phyloP scores from a whole-genome alignment of 805 yeast species.

The Candida easanensis region DNA sequence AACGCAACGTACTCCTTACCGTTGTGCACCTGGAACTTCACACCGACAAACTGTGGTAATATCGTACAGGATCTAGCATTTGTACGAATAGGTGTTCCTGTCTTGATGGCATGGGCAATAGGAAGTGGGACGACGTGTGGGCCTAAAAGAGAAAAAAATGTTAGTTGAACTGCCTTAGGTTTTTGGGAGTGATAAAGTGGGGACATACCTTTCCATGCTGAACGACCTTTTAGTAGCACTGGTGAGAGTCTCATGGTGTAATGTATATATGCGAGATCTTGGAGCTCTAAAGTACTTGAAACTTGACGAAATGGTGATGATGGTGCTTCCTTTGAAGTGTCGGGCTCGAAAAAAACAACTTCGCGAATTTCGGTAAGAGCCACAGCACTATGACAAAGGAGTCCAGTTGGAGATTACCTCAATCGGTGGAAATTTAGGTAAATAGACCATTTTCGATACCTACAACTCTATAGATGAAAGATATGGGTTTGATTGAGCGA shows the following conservation, averaged over 20 bases:
- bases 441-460: no score
- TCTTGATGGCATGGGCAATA: conserved; percentile 76
- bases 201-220: conserved; percentile 55
- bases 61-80: conserved; percentile 94
- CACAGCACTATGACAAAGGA: no score
- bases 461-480: no score
- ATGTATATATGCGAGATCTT: background rate
- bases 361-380: no score
- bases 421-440: no score
- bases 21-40: conserved; percentile 92
- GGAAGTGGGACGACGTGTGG: conserved; percentile 95
- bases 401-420: no score
- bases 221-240: conserved; percentile 42
- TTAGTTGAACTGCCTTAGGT: no score
- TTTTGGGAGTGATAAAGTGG: background rate
- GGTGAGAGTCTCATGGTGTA: conserved; percentile 37
- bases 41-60: conserved; percentile 92
- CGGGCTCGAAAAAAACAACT: no score
- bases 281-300: no score
- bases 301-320: no score
- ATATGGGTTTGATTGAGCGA: no score
- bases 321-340: no score
- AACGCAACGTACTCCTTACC: conserved; percentile 92
- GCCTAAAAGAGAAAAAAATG: conserved; percentile 41
- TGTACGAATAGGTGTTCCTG: conserved; percentile 88